Percentiles rank a stretch among this genome's conserved stretches.
Conservation (phyloP, 1,284 basidiomycete species). For the Ganoderma sinense region DNA sequence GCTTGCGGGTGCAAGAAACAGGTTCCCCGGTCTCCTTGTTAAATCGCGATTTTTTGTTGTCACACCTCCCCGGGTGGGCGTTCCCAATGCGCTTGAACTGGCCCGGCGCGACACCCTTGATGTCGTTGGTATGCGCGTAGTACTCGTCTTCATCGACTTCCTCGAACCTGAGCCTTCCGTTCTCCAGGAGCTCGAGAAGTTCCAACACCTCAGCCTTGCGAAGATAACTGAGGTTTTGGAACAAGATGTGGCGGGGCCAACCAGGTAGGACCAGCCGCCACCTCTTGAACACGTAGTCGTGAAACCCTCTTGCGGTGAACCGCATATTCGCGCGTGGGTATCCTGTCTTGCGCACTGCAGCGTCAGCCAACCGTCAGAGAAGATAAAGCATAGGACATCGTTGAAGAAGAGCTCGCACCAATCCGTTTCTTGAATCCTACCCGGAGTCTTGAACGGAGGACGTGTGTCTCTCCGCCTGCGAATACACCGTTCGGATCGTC, state of each 20-base stretch:
- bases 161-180: not conserved
- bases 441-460: not conserved
- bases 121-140: not conserved
- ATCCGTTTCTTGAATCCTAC: not conserved
- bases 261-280: not conserved
- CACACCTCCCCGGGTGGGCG: constrained; percentile 2
- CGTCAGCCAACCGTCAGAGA: not conserved
- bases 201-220: not conserved
- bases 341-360: not conserved
- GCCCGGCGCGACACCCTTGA: constrained; percentile 1
- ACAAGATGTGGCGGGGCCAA: not conserved
- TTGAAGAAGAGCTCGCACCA: not conserved
- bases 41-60: constrained; percentile 15
- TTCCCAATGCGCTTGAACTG: not conserved
- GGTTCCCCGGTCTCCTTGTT: constrained; percentile 8
- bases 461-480: not conserved
- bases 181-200: not conserved
- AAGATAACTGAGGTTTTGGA: not conserved
- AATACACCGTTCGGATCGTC: not conserved
- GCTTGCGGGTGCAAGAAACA: not conserved
- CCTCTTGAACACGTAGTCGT: not conserved
- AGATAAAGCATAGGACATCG: not conserved
- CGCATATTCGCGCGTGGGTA: not conserved
- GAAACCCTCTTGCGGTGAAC: not conserved
- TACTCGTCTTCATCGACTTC: not conserved